These are phyloP conservation scores for Naegleria fowleri DNA, from an alignment of 208 protist genomes.

Conservation along the genomic window DNA sequence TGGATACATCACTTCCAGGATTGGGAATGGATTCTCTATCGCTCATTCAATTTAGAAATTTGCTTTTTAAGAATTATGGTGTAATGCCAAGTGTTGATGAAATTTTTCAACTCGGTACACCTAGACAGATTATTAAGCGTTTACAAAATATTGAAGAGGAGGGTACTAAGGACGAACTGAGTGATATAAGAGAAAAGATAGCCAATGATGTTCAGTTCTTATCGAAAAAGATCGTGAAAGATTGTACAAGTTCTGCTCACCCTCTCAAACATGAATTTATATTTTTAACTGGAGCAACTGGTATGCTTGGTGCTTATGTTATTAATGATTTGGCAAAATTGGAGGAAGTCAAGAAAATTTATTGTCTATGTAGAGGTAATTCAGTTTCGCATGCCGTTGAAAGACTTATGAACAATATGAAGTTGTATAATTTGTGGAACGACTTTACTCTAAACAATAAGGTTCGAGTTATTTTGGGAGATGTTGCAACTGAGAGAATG, in stretches of 20 bases:
- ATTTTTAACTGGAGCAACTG: background rate
- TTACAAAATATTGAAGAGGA: background rate
- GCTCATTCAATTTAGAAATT: background rate
- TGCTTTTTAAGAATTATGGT: background rate
- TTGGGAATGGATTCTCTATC: background rate
- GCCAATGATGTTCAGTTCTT: no score
- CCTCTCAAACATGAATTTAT: background rate
- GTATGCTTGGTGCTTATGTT: background rate
- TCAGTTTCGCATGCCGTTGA: background rate
- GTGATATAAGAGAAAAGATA: no score
- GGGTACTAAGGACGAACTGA: no score
- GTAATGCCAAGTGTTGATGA: background rate
- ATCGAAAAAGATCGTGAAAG: no score
- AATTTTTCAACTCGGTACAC: background rate
- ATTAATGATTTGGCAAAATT: background rate
- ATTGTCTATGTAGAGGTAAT: background rate
- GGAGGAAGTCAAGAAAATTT: background rate
- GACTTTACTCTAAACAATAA: no score
- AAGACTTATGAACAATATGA: background rate
- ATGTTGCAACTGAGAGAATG: background rate
- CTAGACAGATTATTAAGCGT: background rate
- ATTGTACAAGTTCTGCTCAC: no score
- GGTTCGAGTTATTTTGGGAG: background rate
- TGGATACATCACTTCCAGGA: background rate
- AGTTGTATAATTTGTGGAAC: background rate